These are phyloP conservation scores for Pythium pyrilobum DNA, from an alignment of 352 stramenopile species.

Conservation along the genomic window DNA sequence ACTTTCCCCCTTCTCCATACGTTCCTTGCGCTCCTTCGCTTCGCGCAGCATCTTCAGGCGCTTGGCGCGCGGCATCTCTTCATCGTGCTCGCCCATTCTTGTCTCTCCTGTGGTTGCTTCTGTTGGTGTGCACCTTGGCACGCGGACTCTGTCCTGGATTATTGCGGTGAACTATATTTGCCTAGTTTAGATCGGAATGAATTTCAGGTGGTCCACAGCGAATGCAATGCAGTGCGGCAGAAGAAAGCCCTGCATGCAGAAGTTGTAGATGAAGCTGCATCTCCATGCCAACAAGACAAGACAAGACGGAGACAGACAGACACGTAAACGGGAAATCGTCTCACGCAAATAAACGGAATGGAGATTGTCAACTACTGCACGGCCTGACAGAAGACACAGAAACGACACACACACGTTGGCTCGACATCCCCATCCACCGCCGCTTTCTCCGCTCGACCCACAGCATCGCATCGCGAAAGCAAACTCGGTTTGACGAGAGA, in stretches of 20 bases:
- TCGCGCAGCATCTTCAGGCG: conserved; percentile 81
- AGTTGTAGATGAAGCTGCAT: too few species aligned
- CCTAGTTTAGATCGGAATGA: background rate
- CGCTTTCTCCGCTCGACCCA: background rate
- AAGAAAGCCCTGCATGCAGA: too few species aligned
- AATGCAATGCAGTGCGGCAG: too few species aligned
- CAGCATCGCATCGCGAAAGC: background rate
- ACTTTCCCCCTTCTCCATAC: conserved; percentile 25
- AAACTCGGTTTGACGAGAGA: too few species aligned
- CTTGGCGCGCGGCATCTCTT: conserved; percentile 74
- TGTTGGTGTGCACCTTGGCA: too few species aligned
- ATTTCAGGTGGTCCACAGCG: background rate
- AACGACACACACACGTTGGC: conserved; percentile 17
- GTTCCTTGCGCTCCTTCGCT: conserved; percentile 74
- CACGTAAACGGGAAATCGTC: background rate
- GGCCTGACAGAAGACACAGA: conserved; percentile 20
- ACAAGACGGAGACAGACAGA: too few species aligned
- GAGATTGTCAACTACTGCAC: conserved; percentile 2
- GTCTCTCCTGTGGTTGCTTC: conserved; percentile 12
- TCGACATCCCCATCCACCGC: background rate
- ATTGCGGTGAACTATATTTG: too few species aligned
- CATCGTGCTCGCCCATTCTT: conserved; percentile 33
- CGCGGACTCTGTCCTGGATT: conserved; percentile 1
- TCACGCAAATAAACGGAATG: conserved; percentile 10
- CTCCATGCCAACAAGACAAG: too few species aligned